These are phyloP conservation scores for Paraphoma sp. DNA, from an alignment of 2,329 filamentous ascomycete genomes.

Conservation along the genomic window DNA sequence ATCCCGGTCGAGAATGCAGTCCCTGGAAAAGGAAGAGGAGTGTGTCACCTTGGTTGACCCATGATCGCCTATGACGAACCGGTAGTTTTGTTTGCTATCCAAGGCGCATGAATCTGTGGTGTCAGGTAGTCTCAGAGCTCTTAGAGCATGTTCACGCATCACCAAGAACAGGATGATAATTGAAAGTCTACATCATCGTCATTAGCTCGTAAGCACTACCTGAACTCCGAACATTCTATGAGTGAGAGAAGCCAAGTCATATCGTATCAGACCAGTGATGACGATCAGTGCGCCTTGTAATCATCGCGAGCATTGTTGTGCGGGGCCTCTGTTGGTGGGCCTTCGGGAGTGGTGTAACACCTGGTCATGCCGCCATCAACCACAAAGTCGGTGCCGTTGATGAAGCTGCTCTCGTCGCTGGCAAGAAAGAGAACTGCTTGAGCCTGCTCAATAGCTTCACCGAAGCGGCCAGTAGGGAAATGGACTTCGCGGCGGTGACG, in stretches of 20 bases:
- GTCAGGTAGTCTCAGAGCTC: not conserved
- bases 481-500: slow-evolving; percentile 83
- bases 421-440: slow-evolving; percentile 88
- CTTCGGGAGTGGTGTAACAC: slow-evolving; percentile 75
- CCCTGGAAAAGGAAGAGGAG: no score
- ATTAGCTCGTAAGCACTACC: slow-evolving; percentile 3
- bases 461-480: slow-evolving; percentile 87
- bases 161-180: not conserved
- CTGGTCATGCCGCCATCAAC: slow-evolving; percentile 96
- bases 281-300: not conserved
- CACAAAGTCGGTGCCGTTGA: slow-evolving; percentile 90
- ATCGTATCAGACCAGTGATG: not conserved
- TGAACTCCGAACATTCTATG: slow-evolving; percentile 1
- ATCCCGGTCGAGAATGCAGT: no score
- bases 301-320: slow-evolving; percentile 53
- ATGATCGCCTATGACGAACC: no score
- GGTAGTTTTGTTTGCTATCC: no score
- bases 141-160: not conserved
- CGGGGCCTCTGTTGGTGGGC: slow-evolving; percentile 61
- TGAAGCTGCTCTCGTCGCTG: slow-evolving; percentile 86
- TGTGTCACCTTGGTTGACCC: no score
- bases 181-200: not conserved
- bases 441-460: slow-evolving; percentile 92
- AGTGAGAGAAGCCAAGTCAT: not conserved
- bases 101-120: not conserved